Conservation (phyloP, 495 filamentous ascomycete species). For the Emericellopsis terricola region DNA sequence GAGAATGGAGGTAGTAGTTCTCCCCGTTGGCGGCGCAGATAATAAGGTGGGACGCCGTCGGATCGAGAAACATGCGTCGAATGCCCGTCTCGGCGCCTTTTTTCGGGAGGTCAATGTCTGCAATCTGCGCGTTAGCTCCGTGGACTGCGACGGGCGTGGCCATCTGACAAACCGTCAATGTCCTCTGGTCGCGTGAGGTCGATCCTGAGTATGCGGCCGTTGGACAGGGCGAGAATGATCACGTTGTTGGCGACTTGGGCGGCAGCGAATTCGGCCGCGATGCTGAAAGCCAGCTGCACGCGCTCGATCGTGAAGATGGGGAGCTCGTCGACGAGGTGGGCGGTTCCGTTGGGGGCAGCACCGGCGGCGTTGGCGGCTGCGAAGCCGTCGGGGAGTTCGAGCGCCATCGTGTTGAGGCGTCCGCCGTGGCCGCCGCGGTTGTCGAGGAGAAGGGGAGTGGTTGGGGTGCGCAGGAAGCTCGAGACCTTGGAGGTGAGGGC, state of each 20-base stretch:
- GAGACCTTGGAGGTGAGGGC: no score
- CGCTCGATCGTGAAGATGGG: constrained; percentile 87
- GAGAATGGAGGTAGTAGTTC: constrained; percentile 94
- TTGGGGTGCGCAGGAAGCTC: no score
- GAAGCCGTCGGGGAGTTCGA: constrained; percentile 33
- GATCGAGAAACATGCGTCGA: constrained; percentile 89
- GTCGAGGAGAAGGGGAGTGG: no score
- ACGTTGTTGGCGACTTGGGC: constrained; percentile 97
- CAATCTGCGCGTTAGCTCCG: constrained; percentile 1
- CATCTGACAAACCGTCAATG: constrained; percentile 57
- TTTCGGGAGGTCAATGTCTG: constrained; percentile 94
- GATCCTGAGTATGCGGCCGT: constrained; percentile 77
- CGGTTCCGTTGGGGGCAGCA: no score
- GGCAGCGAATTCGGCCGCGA: constrained; percentile 86
- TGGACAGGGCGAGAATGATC: constrained; percentile 73
- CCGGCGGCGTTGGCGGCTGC: constrained; percentile 22
- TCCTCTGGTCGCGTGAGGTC: constrained; percentile 86
- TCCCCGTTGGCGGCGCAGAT: constrained; percentile 82
- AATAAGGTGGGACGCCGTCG: constrained; percentile 84
- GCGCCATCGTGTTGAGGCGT: constrained; percentile 23
- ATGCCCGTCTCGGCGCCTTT: constrained; percentile 84
- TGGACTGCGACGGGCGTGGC: background rate
- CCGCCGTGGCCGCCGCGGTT: no score
- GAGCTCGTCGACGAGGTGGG: constrained; percentile 43
- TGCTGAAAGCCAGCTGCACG: constrained; percentile 78